Evolutionary conservation across 306 rosid species (phyloP).

Genomic region (Lathyrus tuberosus): DNA sequence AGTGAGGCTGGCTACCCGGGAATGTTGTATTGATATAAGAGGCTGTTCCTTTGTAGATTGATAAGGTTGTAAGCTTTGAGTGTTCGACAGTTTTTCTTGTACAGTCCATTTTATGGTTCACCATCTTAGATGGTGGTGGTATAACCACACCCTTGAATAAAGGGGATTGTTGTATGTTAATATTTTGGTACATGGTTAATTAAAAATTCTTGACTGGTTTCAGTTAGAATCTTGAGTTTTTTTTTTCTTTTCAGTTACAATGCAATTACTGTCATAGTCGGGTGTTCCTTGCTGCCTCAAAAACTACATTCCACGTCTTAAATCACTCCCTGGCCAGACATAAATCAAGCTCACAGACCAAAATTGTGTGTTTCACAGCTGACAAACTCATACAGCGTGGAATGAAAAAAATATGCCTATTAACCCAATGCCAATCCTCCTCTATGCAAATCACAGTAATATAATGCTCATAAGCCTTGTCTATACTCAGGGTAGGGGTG

Average conservation of each 20-base stretch:
- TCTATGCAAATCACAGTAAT: no score
- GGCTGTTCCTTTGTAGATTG: conserved; percentile 48
- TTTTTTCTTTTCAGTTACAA: not conserved
- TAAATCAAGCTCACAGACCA: no score
- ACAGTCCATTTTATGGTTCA: conserved; percentile 31
- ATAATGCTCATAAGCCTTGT: no score
- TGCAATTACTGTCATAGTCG: no score
- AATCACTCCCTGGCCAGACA: no score
- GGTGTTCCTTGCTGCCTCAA: no score
- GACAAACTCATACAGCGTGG: no score
- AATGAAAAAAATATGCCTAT: no score
- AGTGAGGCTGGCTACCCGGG: conserved; percentile 48
- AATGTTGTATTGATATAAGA: conserved; percentile 51
- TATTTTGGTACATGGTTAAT: conserved; percentile 28
- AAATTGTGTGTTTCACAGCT: no score
- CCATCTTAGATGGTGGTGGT: conserved; percentile 30
- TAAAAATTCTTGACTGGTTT: conserved; percentile 29
- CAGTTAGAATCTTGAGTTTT: not conserved
- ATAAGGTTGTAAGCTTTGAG: conserved; percentile 42
- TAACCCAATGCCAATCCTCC: no score
- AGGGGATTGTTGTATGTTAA: conserved; percentile 35
- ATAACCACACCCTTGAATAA: conserved; percentile 35
- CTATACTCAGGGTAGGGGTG: no score
- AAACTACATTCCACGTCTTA: no score
- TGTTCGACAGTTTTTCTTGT: conserved; percentile 31